Percentiles rank a stretch among this genome's conserved stretches.
Conservation (phyloP, 306 rosid species). For the Crataegus laevigata region DNA sequence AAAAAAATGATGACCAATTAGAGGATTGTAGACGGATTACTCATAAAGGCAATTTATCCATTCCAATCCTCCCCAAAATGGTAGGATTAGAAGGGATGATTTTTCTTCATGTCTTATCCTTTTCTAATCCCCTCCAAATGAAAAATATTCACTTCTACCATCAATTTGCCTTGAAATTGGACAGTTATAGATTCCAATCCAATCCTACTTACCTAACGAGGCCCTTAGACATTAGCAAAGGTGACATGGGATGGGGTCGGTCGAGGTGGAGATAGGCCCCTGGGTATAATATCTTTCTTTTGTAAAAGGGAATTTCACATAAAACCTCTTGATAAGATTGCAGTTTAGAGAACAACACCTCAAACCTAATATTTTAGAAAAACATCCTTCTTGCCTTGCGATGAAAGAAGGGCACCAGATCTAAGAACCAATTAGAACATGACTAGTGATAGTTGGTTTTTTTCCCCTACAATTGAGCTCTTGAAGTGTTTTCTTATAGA, state of each 20-base stretch:
- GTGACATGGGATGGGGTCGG: background rate
- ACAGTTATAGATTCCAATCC: no score
- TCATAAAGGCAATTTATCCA: no score
- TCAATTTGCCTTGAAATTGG: no score
- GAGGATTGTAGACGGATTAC: no score
- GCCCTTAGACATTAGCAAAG: background rate
- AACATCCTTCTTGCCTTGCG: background rate
- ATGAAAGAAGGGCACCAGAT: background rate
- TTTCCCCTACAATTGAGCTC: background rate
- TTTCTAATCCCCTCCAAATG: no score
- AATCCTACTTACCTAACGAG: no score
- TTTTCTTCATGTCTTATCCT: no score
- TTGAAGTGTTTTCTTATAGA: background rate
- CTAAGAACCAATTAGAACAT: background rate
- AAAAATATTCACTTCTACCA: no score
- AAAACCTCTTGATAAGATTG: background rate
- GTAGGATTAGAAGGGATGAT: no score
- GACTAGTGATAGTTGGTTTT: background rate
- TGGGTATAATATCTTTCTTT: background rate
- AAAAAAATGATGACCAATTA: no score
- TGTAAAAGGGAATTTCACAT: background rate
- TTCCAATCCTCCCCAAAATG: no score
- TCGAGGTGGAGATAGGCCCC: background rate
- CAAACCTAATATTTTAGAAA: background rate
- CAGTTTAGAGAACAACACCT: background rate